Percentiles rank a stretch among this genome's conserved stretches.
phyloP scores from a whole-genome alignment of 2,329 filamentous ascomycete genomes.

The Arthrobotrys pseudoclavata region DNA sequence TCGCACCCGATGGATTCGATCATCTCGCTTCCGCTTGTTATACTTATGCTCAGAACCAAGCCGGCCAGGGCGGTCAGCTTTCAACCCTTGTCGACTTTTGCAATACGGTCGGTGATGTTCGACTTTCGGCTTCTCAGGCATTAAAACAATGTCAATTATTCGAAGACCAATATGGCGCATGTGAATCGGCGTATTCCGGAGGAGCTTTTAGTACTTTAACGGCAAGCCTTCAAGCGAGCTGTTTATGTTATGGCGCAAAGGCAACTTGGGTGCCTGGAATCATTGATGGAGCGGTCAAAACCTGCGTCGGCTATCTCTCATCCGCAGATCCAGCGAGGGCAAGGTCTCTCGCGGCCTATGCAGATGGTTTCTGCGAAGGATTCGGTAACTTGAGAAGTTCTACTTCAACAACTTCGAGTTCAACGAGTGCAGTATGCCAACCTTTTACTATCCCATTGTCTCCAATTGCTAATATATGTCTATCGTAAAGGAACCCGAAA shows the following conservation, averaged over 20 bases:
- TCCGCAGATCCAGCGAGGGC: conserved; percentile 30
- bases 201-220: conserved; percentile 27
- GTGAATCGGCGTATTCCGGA: conserved; percentile 25
- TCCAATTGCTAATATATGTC: conserved; percentile 2
- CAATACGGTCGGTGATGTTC: conserved; percentile 33
- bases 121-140: conserved; percentile 39
- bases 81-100: conserved; percentile 51
- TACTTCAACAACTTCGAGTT: conserved; percentile 14
- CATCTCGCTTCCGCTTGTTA: conserved; percentile 44
- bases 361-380: conserved; percentile 32
- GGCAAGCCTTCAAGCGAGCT: conserved; percentile 44
- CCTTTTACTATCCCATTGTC: not conserved
- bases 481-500: conserved; percentile 29
- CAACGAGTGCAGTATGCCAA: conserved; percentile 36
- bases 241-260: conserved; percentile 49
- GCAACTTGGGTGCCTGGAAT: conserved; percentile 32
- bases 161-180: conserved; percentile 33
- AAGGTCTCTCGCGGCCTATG: conserved; percentile 9
- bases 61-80: conserved; percentile 42
- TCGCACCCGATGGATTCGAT: conserved; percentile 39
- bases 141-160: conserved; percentile 42
- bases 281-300: conserved; percentile 35
- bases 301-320: conserved; percentile 39
- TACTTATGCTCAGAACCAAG: conserved; percentile 48
- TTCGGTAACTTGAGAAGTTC: conserved; percentile 39